Conservation (phyloP, 148 eudicot genomes). For the Beta vulgaris region DNA sequence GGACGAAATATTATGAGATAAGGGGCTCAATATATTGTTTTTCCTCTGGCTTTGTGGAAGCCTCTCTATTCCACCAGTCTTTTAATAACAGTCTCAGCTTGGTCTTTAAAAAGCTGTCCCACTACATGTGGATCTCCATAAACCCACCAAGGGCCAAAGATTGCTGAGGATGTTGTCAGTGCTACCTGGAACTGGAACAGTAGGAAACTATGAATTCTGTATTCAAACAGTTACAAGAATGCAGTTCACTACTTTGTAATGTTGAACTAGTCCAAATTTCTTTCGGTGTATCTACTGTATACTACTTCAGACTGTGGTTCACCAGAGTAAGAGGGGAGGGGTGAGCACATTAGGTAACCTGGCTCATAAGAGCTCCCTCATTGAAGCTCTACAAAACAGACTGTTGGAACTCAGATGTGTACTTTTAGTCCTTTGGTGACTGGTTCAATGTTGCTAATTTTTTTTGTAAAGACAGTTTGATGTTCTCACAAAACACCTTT, state of each 20-base stretch:
- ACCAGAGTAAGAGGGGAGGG: too few species aligned
- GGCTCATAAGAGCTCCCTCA: too few species aligned
- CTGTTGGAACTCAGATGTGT: not conserved
- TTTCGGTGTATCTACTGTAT: too few species aligned
- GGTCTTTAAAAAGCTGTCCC: too few species aligned
- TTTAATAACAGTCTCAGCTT: too few species aligned
- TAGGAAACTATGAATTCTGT: too few species aligned
- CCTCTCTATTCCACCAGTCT: too few species aligned
- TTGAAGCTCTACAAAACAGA: not conserved
- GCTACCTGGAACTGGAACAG: not conserved
- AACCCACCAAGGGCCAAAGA: not conserved
- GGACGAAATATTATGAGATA: not conserved
- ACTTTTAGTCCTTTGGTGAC: not conserved
- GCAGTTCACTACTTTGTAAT: not conserved
- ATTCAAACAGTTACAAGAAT: too few species aligned
- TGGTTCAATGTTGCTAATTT: not conserved
- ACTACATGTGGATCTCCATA: too few species aligned
- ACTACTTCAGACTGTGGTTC: too few species aligned
- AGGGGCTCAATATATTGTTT: not conserved
- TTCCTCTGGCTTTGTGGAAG: not conserved
- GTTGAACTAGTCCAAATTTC: not conserved
- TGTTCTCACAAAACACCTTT: not conserved
- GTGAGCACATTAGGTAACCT: too few species aligned
- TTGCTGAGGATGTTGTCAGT: not conserved
- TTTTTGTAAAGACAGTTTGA: too few species aligned